Conservation (phyloP, 345 rosid species). For the Camelina sativa region DNA sequence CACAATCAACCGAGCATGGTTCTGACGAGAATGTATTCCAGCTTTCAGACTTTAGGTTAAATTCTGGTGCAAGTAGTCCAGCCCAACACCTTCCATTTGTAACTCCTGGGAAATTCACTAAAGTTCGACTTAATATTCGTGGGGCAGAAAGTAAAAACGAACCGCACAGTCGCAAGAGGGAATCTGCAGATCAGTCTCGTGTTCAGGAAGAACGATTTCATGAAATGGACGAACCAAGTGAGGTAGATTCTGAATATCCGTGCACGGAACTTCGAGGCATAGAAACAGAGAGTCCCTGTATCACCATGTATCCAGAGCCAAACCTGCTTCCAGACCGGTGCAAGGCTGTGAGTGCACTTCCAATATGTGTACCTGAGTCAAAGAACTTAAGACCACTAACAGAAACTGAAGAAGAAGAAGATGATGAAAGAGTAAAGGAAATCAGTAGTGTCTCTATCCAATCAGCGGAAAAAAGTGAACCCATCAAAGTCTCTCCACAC, state of each 20-base stretch:
- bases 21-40: conserved; percentile 63
- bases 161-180: conserved; percentile 38
- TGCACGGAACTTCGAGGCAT: conserved; percentile 67
- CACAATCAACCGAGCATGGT: conserved; percentile 60
- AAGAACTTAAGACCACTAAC: conserved; percentile 29
- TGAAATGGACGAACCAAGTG: conserved; percentile 47
- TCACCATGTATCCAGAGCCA: conserved; percentile 42
- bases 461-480: conserved; percentile 44
- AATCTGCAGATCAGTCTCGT: conserved; percentile 47
- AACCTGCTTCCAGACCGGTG: conserved; percentile 34
- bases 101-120: conserved; percentile 37
- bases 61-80: conserved; percentile 44
- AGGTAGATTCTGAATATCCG: conserved; percentile 51
- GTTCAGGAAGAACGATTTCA: conserved; percentile 43
- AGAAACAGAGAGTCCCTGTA: conserved; percentile 52
- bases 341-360: conserved; percentile 40
- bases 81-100: conserved; percentile 44
- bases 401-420: conserved; percentile 28
- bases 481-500: conserved; percentile 34
- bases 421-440: conserved; percentile 34
- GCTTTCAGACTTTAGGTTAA: conserved; percentile 57
- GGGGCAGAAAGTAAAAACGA: conserved; percentile 37
- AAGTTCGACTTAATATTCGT: conserved; percentile 37
- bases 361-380: conserved; percentile 37
- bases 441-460: conserved; percentile 28